A percentile compares a stretch with the other conserved stretches of the same genome.
These are phyloP conservation scores for Pyricularia sp. DNA, from an alignment of 2,329 filamentous ascomycete genomes.

Conservation along the genomic window DNA sequence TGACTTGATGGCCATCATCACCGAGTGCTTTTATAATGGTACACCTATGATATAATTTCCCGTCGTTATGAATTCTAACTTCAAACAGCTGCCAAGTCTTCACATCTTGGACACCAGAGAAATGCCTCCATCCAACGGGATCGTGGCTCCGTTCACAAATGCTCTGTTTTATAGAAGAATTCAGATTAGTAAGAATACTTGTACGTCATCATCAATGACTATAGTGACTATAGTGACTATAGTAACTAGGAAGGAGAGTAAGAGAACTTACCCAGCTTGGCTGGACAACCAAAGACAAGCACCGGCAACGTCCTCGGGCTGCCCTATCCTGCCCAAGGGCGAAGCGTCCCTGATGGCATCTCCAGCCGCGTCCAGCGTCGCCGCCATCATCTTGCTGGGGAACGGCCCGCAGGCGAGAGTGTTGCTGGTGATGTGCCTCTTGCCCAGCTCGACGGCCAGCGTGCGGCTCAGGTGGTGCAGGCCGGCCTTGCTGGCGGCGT, in stretches of 20 bases:
- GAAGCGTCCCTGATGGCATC: conserved; percentile 47
- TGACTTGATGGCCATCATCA: background rate
- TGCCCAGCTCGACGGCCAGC: conserved; percentile 50
- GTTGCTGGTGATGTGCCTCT: conserved; percentile 53
- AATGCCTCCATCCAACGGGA: conserved; percentile 51
- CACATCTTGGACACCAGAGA: conserved; percentile 36
- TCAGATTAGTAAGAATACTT: background rate
- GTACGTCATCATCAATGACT: background rate
- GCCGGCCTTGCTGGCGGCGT: conserved; percentile 53
- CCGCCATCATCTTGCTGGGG: conserved; percentile 59
- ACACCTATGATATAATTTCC: background rate
- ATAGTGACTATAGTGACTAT: too few relatives aligned
- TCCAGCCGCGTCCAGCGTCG: conserved; percentile 44
- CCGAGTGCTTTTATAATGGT: background rate
- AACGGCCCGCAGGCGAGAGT: conserved; percentile 65
- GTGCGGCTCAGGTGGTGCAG: conserved; percentile 54
- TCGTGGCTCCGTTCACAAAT: conserved; percentile 56
- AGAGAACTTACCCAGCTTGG: conserved; percentile 43
- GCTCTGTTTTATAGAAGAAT: conserved; percentile 20
- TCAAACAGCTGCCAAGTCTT: conserved; percentile 4
- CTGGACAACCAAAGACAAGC: conserved; percentile 62
- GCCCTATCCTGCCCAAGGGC: conserved; percentile 59
- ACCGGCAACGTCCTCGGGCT: conserved; percentile 59
- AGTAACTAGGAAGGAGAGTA: background rate
- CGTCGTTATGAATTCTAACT: background rate